Evolutionary conservation across 352 stramenopile genomes (phyloP).

Genomic region (Thraustochytrium sp.): DNA sequence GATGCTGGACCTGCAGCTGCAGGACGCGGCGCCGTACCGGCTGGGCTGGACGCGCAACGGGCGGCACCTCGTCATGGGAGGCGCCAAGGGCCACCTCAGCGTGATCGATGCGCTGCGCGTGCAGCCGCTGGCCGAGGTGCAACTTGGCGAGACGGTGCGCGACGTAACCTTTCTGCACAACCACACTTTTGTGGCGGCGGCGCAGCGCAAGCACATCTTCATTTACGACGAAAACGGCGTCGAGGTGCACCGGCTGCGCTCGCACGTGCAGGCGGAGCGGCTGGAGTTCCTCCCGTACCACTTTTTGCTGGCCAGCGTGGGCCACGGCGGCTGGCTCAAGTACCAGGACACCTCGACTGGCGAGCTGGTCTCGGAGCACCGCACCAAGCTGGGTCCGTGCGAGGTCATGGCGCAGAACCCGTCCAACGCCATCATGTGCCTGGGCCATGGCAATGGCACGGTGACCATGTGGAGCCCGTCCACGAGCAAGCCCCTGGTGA

Average conservation of each 20-base stretch:
- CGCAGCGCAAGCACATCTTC: slow-evolving; percentile 95
- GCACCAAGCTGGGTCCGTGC: slow-evolving; percentile 80
- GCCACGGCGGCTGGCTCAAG: slow-evolving; percentile 74
- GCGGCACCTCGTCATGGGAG: slow-evolving; percentile 84
- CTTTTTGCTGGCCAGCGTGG: slow-evolving; percentile 93
- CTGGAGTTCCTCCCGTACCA: slow-evolving; percentile 97
- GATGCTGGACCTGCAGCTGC: slow-evolving; percentile 88
- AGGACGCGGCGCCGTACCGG: slow-evolving; percentile 82
- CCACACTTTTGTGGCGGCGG: slow-evolving; percentile 89
- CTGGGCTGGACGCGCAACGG: slow-evolving; percentile 91
- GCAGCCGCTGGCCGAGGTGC: slow-evolving; percentile 83
- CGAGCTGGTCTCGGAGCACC: slow-evolving; percentile 78
- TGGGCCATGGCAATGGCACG: slow-evolving; percentile 92
- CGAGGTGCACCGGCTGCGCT: slow-evolving; percentile 91
- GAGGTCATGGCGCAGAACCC: slow-evolving; percentile 88
- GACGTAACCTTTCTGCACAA: slow-evolving; percentile 96
- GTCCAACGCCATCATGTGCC: slow-evolving; percentile 90
- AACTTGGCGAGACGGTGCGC: slow-evolving; percentile 84
- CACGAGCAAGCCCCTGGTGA: slow-evolving; percentile 84
- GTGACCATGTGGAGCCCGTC: slow-evolving; percentile 97
- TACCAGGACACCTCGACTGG: slow-evolving; percentile 95
- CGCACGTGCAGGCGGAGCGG: slow-evolving; percentile 78
- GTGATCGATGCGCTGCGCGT: slow-evolving; percentile 86
- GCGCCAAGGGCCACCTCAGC: slow-evolving; percentile 86
- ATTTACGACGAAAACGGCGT: slow-evolving; percentile 95